Evolutionary conservation across 208 protist species (phyloP).

Genomic region (Wallacemonas sp.): DNA sequence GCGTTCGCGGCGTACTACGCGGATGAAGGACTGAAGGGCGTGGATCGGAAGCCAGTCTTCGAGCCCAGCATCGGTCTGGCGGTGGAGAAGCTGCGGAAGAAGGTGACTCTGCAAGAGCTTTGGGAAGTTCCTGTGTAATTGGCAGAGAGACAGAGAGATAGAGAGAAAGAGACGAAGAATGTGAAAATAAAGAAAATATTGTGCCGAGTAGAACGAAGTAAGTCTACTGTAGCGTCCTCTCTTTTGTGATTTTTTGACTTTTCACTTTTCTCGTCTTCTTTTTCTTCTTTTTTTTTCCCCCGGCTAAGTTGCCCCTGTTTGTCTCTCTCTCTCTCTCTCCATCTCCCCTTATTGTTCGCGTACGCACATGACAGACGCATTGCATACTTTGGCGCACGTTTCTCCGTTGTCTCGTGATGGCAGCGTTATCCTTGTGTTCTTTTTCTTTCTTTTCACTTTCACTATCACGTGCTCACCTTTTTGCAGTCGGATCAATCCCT

Average conservation of each 20-base stretch:
- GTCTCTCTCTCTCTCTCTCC: constrained; percentile 8
- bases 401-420: too few relatives aligned
- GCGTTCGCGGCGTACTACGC: constrained; percentile 93
- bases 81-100: constrained; percentile 88
- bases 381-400: too few relatives aligned
- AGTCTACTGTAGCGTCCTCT: too few relatives aligned
- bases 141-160: too few relatives aligned
- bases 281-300: not conserved
- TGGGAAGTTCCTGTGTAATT: constrained; percentile 74
- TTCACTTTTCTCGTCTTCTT: not conserved
- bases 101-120: constrained; percentile 73
- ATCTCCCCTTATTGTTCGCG: not conserved
- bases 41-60: constrained; percentile 80
- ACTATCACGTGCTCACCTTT: not conserved
- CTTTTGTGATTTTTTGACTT: too few relatives aligned
- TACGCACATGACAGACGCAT: too few relatives aligned
- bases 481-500: constrained; percentile 20
- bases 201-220: too few relatives aligned
- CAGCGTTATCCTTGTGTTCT: constrained; percentile 11
- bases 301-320: not conserved
- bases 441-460: constrained; percentile 36
- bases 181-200: too few relatives aligned
- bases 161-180: too few relatives aligned
- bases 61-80: constrained; percentile 84
- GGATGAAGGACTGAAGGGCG: constrained; percentile 76